phyloP scores from a whole-genome alignment of 768 basidiomycete species.

The Termitomyces sp. region DNA sequence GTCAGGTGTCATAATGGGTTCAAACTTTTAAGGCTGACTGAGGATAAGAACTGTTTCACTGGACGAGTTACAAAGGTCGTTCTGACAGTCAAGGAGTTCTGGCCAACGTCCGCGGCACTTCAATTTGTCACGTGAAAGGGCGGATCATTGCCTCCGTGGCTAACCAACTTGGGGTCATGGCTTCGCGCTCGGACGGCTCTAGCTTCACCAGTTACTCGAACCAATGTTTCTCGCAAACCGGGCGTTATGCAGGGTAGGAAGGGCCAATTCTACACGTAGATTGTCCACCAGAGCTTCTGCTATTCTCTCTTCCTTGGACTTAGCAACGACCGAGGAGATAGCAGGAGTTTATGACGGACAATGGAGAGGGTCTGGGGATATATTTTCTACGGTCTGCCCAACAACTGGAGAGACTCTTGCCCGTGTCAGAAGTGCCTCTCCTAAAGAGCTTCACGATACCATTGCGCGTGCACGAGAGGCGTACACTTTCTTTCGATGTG shows the following conservation, averaged over 20 bases:
- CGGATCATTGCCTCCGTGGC: background rate
- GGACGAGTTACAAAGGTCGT: too few species aligned
- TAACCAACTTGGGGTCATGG: too few species aligned
- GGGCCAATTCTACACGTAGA: constrained; percentile 32
- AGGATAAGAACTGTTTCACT: background rate
- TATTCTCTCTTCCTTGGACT: constrained; percentile 62
- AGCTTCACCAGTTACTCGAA: background rate
- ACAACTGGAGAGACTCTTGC: constrained; percentile 86
- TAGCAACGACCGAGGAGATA: constrained; percentile 54
- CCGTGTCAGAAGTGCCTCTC: constrained; percentile 67
- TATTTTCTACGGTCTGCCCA: constrained; percentile 73
- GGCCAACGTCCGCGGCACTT: background rate
- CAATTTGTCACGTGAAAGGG: background rate
- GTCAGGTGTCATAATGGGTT: background rate
- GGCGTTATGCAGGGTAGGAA: constrained; percentile 14
- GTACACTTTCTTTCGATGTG: constrained; percentile 60
- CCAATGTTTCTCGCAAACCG: constrained; percentile 27
- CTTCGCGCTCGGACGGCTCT: constrained; percentile 4
- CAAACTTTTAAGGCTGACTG: background rate
- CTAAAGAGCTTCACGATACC: constrained; percentile 66
- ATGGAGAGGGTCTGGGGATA: constrained; percentile 76
- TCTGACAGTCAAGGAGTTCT: too few species aligned
- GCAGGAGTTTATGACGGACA: constrained; percentile 79
- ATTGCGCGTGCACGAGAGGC: constrained; percentile 75
- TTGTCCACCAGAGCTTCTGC: constrained; percentile 70